Conservation (phyloP, 169 alveolate genomes). For the Eimeria brunetti region DNA sequence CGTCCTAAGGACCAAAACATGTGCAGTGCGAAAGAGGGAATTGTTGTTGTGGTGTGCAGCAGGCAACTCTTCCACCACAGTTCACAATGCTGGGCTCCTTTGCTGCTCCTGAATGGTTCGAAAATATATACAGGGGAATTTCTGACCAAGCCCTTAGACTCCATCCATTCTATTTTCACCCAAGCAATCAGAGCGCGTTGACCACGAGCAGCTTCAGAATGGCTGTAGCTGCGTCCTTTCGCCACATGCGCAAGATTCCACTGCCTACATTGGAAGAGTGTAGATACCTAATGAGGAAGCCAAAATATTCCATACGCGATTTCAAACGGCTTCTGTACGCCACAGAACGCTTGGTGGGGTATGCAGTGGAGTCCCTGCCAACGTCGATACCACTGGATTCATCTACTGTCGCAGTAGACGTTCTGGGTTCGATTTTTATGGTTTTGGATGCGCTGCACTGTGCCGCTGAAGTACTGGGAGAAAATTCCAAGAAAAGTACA, state of each 20-base stretch:
- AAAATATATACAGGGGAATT: neutral
- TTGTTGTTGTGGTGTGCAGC: neutral
- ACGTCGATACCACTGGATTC: neutral
- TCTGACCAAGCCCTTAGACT: neutral
- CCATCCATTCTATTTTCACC: constrained; percentile 9
- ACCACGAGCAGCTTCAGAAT: neutral
- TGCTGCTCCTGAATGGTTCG: neutral
- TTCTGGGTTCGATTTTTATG: neutral
- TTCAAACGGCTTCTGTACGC: neutral
- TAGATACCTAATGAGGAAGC: neutral
- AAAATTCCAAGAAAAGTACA: neutral
- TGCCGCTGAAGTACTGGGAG: constrained; percentile 38
- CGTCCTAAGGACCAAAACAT: neutral
- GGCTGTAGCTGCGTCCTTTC: neutral
- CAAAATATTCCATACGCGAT: too few relatives aligned
- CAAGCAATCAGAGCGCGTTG: neutral
- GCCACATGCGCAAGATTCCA: neutral
- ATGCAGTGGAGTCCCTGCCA: neutral
- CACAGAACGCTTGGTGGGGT: constrained; percentile 26
- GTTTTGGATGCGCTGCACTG: constrained; percentile 21
- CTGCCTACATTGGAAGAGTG: neutral
- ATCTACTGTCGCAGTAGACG: neutral
- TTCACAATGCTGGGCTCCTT: neutral
- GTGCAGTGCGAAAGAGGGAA: neutral
- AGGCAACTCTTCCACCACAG: neutral